Evolutionary conservation across 176 grass and related monocot species (phyloP), one percentile per base, ranked within the genome.

Genomic region (Triticum timopheevii): DNA sequence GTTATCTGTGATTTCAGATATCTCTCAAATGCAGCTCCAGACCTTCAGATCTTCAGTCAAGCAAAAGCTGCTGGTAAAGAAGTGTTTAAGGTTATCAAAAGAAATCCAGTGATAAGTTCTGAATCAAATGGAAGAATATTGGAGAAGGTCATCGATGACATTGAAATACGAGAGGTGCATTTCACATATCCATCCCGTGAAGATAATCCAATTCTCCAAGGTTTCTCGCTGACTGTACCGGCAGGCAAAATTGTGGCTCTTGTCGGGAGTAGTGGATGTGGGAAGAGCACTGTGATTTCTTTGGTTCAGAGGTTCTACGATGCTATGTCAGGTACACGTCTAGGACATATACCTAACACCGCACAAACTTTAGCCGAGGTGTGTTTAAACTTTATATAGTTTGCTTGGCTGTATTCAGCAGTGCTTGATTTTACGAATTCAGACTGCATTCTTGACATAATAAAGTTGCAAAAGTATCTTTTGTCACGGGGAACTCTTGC

Each of bases 21-120:
- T 67, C 79, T 89, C 67, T 89, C 81, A 13, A 87, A 94, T 69
- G 93, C 90, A 71, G 93, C 90, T 5, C 93, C 93, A 28, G 93
- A 94, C 78, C 88, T 94, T 47, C 89, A 94, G 73, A 67, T 59
- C 59, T 94, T 94, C 63, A 94, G 80, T 17, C 87, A 94, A 86
- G 92, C 90, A 44, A 85, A 79, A 61, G 72, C 87, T 28, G 87
- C 92, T 7, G 89, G 82, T 22, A 65, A 80, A 33, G 54, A 86
- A 70, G 86, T 94, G 5, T 71, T 89, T 20, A 64, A 85, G 49
- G 72, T 86, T 67, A 89, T 89, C 44, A 91, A 76, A 42, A 92
- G 85, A 67, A 65, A 31, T 28, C 87, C 93, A n/a, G 33, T 27
- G 5, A 94, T 94, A 72, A 73, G 88, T 27, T 85, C 78, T 11